Evolutionary conservation across 2,329 filamentous ascomycete genomes (phyloP), one percentile per base, ranked within the genome.

Genomic region (Trichoderma cornu-damae): DNA sequence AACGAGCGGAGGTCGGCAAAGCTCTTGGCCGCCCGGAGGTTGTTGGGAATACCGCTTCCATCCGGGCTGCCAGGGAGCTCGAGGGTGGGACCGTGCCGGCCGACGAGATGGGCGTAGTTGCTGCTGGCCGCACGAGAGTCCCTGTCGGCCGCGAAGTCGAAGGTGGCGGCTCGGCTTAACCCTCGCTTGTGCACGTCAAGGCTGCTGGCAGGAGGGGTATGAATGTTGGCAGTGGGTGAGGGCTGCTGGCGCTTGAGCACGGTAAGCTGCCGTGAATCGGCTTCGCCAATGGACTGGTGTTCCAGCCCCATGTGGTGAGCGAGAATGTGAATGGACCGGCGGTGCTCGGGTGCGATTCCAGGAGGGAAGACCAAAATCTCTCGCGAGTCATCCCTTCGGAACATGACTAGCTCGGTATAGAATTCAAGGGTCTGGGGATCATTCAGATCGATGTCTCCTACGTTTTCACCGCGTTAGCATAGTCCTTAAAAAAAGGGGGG

Each of bases 1-100:
- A 95, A 96, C 1, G 92, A 96, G 62, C 93, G 88, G 62, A 99
- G 77, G 69, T 99, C 94, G 34, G 93, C 94, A 70, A 96, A 96
- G 50, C 93, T 97, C 78, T 97, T 97, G 61, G 93, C 94, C 26
- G 90, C 90, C 42, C 94, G 87, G 34, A 99, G 83, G 67, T 93
- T 93, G 69, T 90, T 87, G 47, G 88, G 83, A 30, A 86, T 85
- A 26, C 76, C 77, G 59, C 71, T 73, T 16, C 74, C 76, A 46
- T 86, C 84, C 16, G 83, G 89, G 67, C 90, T 92, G 63, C 90
- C 90, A n/a, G 92, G 85, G 58, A 94, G 85, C 68, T 92, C 89
- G 35, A 97, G 78, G n/a, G 92, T 91, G 28, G 89, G 89, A 26
- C 87, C 86, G 64, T 93, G 90, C 62, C 93, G 85, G 20, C 89